Evolutionary conservation across 148 eudicot genomes (phyloP), one percentile per base, ranked within the genome.

Genomic region (Dianthus caryophyllus): DNA sequence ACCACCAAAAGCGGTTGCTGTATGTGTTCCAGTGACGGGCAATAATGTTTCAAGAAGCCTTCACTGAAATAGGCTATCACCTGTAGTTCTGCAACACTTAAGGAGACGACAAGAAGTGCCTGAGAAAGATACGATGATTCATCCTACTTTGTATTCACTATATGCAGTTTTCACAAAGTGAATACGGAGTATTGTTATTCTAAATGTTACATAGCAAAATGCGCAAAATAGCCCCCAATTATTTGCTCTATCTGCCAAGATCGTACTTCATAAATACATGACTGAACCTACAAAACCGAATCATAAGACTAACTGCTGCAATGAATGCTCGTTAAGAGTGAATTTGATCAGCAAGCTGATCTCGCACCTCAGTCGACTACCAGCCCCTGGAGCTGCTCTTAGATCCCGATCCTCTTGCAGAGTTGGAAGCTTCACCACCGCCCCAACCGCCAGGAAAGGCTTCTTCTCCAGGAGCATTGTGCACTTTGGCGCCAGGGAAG

Each of bases 391-490:
- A 57, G 21, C 39, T 30, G 39, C 22, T 27, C 25, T 57, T 57
- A 3, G 61, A 31, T 22, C 38, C n/a, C 1, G 20, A 27, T 29
- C 61, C 31, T 39, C 39, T 0, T 57, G 17, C n/a, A 30, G 31
- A 29, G 30, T 29, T 48, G 5, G 16, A 36, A 29, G 16, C 8
- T 36, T 29, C 61, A 27, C 61, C 61, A 15, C 27, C 41, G 50
- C 38, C 76, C 88, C 90, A 86, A n/a, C 88, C 81, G 63, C 90
- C 89, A 15, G 89, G 91, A 69, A 90, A 87, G n/a, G 95, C 84
- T 70, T 86, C 96, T 68, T 83, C 77, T 31, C 88, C 90, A 1
- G 96, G 96, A 47, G 96, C 88, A 67, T 85, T 85, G 20, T 91
- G 87, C 41, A 83, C 87, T 77, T 87, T 85, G 25, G 90, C 90